phyloP scores from a whole-genome alignment of 805 yeast species.

The Teunomyces gatunensis region DNA sequence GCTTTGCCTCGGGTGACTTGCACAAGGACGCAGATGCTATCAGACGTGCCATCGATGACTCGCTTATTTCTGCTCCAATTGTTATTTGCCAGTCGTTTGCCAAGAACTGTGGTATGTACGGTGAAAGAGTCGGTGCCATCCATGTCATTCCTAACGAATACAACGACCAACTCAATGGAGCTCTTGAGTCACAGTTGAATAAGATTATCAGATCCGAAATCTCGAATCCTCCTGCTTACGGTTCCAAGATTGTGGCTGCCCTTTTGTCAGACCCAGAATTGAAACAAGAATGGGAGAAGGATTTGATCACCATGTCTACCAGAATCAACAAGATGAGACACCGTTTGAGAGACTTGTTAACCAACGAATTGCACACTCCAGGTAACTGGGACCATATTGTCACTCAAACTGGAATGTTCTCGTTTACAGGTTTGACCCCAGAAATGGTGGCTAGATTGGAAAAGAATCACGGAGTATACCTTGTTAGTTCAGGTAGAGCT shows the following conservation, averaged over 20 bases:
- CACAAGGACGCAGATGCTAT: constrained; percentile 83
- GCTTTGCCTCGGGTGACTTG: constrained; percentile 89
- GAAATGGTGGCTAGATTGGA: constrained; percentile 79
- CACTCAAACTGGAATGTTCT: constrained; percentile 93
- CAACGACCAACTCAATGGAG: constrained; percentile 43
- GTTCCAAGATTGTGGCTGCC: constrained; percentile 83
- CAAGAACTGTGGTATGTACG: constrained; percentile 94
- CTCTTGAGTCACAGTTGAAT: constrained; percentile 73
- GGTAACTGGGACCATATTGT: constrained; percentile 92
- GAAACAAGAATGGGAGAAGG: constrained; percentile 76
- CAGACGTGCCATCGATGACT: constrained; percentile 53
- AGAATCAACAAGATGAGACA: constrained; percentile 81
- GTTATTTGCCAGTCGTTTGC: constrained; percentile 93
- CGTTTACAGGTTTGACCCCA: constrained; percentile 81
- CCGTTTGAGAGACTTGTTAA: constrained; percentile 59
- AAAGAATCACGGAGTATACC: constrained; percentile 73
- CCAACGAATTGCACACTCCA: constrained; percentile 61
- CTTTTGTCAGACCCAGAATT: constrained; percentile 68
- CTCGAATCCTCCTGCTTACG: constrained; percentile 94
- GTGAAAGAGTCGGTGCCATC: constrained; percentile 95
- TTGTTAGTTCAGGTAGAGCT: constrained; percentile 83
- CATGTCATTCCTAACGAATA: constrained; percentile 55
- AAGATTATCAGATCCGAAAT: constrained; percentile 77
- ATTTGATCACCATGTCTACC: constrained; percentile 81
- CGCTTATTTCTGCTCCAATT: constrained; percentile 45